Percentiles rank a stretch among this genome's conserved stretches.
Evolutionary conservation across 192 early-diverging fungal genomes (phyloP).

Genomic region (Thamnidium elegans): DNA sequence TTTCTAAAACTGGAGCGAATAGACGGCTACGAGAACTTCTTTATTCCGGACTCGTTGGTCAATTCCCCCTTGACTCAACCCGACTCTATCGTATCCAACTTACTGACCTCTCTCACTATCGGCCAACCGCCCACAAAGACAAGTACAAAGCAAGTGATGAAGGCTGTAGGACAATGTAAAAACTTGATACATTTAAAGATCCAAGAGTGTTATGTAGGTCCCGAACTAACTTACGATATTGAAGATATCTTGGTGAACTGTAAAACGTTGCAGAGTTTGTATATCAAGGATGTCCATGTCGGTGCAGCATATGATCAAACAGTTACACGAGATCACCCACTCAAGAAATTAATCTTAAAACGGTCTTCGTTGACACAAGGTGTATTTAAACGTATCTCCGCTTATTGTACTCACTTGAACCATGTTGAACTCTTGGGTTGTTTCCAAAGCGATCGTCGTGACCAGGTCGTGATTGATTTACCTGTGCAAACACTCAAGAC

Average conservation of each 20-base stretch:
- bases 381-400: constrained; percentile 3
- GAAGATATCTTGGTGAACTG: neutral
- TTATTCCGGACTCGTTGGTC: neutral
- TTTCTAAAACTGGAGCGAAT: neutral
- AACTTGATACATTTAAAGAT: constrained; percentile 1
- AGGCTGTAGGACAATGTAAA: constrained; percentile 3
- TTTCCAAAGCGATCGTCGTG: constrained; percentile 10
- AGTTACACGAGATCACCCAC: neutral
- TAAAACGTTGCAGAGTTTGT: neutral
- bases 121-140: constrained; percentile 1
- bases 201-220: constrained; percentile 6
- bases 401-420: neutral
- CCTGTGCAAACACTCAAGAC: constrained; percentile 5
- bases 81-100: neutral
- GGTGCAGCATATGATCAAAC: neutral
- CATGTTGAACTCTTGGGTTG: constrained; percentile 1
- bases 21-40: constrained; percentile 5
- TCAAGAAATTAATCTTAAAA: constrained; percentile 5
- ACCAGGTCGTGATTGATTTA: constrained; percentile 7
- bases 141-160: neutral
- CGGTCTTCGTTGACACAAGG: constrained; percentile 5
- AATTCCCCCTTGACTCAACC: neutral
- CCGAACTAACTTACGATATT: neutral
- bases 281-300: constrained; percentile 10
- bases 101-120: constrained; percentile 8